phyloP scores from a whole-genome alignment of 495 filamentous ascomycete species.

The Xylaria cubensis region DNA sequence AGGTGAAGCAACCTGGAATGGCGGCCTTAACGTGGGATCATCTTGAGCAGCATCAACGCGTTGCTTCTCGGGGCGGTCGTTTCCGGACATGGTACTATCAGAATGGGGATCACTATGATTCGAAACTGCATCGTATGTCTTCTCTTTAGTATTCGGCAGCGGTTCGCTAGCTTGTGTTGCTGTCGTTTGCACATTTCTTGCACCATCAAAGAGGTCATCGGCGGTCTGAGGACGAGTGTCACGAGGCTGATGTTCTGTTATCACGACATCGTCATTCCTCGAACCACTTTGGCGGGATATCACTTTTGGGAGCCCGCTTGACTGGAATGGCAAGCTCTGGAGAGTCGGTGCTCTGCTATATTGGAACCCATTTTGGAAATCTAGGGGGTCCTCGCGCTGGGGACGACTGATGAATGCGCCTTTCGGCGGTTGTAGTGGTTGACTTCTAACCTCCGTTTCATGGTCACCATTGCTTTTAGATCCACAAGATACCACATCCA shows the following conservation, averaged over 20 bases:
- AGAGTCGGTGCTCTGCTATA: slow-evolving; percentile 20
- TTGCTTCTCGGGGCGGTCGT: background rate
- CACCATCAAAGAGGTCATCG: background rate
- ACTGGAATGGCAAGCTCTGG: background rate
- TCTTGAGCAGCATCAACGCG: background rate
- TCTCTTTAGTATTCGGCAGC: background rate
- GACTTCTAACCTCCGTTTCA: background rate
- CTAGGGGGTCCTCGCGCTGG: background rate
- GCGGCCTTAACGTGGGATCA: background rate
- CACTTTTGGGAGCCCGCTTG: background rate
- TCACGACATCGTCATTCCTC: background rate
- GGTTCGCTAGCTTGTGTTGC: background rate
- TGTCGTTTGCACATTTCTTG: background rate
- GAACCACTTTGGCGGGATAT: background rate
- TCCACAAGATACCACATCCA: background rate
- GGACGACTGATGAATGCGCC: slow-evolving; percentile 19
- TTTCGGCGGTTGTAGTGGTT: background rate
- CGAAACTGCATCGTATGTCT: background rate
- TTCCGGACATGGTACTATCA: background rate
- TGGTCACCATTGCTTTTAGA: background rate
- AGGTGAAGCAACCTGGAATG: background rate
- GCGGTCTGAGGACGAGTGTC: too few species aligned
- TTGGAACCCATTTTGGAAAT: slow-evolving; percentile 22
- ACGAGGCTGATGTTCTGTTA: background rate
- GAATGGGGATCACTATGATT: slow-evolving; percentile 6